phyloP scores from a whole-genome alignment of 2,329 filamentous ascomycete species.

The Fusarium sp. region DNA sequence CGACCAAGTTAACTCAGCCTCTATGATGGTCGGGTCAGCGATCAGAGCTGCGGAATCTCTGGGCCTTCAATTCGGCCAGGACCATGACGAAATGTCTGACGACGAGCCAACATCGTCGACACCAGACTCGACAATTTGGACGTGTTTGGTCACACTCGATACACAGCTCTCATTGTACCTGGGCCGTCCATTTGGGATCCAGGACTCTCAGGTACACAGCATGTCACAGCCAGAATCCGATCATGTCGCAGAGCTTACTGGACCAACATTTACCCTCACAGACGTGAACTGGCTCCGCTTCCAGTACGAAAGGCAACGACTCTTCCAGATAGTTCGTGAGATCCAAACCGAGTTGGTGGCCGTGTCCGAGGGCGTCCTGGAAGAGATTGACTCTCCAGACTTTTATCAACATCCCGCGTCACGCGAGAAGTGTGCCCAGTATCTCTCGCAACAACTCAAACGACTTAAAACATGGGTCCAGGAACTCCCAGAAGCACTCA shows the following conservation, averaged over 20 bases:
- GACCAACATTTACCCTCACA: slow-evolving; percentile 30
- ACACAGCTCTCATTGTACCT: slow-evolving; percentile 30
- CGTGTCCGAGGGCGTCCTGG: slow-evolving; percentile 27
- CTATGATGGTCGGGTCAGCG: slow-evolving; percentile 27
- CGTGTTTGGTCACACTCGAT: slow-evolving; percentile 34
- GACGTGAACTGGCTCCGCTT: slow-evolving; percentile 39
- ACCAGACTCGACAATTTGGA: slow-evolving; percentile 23
- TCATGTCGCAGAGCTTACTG: slow-evolving; percentile 9
- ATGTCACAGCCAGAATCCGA: slow-evolving; percentile 14
- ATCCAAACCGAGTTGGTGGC: slow-evolving; percentile 27
- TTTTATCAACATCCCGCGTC: slow-evolving; percentile 39
- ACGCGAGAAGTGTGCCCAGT: slow-evolving; percentile 43
- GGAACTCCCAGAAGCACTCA: slow-evolving; percentile 51
- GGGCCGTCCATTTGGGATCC: slow-evolving; percentile 31
- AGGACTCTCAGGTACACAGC: neutral
- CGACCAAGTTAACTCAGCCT: slow-evolving; percentile 30
- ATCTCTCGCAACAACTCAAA: slow-evolving; percentile 42
- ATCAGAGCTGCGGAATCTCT: slow-evolving; percentile 30
- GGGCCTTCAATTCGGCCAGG: slow-evolving; percentile 23
- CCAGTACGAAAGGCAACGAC: slow-evolving; percentile 25
- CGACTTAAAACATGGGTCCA: slow-evolving; percentile 43
- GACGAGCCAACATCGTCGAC: neutral
- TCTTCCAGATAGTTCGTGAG: slow-evolving; percentile 30
- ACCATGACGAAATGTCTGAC: neutral
- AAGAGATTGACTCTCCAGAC: slow-evolving; percentile 19